Conservation (phyloP, 345 rosid genomes). For the Mangifera indica region DNA sequence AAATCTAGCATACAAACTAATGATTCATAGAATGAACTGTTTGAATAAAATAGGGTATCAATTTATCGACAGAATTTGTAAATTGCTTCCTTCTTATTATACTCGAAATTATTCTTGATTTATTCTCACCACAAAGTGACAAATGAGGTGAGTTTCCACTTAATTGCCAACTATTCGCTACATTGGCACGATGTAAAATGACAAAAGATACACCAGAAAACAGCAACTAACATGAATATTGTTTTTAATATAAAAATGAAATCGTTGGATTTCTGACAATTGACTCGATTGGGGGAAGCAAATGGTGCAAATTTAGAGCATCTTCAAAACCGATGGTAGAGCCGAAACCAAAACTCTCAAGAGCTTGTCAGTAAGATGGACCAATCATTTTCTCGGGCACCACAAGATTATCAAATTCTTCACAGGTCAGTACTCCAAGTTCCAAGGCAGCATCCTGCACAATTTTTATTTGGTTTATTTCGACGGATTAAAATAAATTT, state of each 20-base stretch:
- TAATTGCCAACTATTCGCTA: not conserved
- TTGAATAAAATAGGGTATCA: too few species aligned
- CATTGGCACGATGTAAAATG: slow-evolving; percentile 2
- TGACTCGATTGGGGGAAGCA: slow-evolving; percentile 5
- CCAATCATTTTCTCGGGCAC: slow-evolving; percentile 97
- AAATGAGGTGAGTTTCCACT: too few species aligned
- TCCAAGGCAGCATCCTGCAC: slow-evolving; percentile 84
- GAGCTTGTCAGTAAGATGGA: slow-evolving; percentile 53
- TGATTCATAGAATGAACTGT: too few species aligned
- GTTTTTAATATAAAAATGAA: too few species aligned
- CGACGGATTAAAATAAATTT: not conserved
- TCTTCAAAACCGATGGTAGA: not conserved
- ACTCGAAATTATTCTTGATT: too few species aligned
- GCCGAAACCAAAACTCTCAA: not conserved
- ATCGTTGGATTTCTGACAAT: slow-evolving; percentile 1
- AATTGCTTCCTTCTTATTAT: not conserved
- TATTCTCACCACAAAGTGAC: too few species aligned
- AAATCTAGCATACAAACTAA: too few species aligned
- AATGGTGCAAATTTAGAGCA: slow-evolving; percentile 12
- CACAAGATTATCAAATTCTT: slow-evolving; percentile 89
- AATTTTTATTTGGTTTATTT: not conserved
- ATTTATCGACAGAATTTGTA: not conserved
- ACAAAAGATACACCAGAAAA: not conserved
- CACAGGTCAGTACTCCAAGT: slow-evolving; percentile 62
- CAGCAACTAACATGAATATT: too few species aligned